A percentile compares a stretch with the other conserved stretches of the same genome.
phyloP scores from a whole-genome alignment of 768 basidiomycete genomes.

The Tremella fuciformis region DNA sequence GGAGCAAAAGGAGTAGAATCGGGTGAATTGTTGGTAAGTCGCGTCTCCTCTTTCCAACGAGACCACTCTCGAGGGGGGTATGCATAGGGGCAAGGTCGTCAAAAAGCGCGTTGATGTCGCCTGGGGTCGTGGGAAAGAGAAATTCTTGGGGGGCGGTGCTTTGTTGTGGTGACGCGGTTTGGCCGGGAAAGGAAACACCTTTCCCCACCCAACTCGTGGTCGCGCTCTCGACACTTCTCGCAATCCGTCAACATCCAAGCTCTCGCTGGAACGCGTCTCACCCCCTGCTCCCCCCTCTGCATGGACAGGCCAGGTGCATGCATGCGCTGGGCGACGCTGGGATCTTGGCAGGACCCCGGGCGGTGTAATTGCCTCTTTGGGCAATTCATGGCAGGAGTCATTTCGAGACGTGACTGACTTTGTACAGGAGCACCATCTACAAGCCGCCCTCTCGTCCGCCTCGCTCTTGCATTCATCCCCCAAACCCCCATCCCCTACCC shows the following conservation, averaged over 20 bases:
- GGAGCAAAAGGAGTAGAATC: conserved; percentile 45
- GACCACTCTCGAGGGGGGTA: conserved; percentile 30
- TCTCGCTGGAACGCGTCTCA: no score
- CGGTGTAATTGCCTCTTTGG: conserved; percentile 13
- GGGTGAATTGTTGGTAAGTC: conserved; percentile 45
- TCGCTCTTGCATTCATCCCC: conserved; percentile 49
- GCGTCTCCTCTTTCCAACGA: conserved; percentile 27
- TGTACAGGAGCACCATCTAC: conserved; percentile 54
- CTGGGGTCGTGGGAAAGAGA: background rate
- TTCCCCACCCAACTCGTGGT: no score
- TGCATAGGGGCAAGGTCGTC: conserved; percentile 6
- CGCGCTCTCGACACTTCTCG: no score
- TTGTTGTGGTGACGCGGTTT: background rate
- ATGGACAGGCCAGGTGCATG: no score
- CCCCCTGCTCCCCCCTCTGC: no score
- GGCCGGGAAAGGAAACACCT: conserved; percentile 4
- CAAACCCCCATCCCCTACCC: conserved; percentile 26
- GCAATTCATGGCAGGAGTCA: conserved; percentile 10
- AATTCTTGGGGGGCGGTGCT: background rate
- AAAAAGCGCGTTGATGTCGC: conserved; percentile 6
- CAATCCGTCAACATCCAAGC: no score
- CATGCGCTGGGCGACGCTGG: no score
- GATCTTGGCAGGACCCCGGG: no score
- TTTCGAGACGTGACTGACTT: conserved; percentile 10
- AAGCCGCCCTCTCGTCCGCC: conserved; percentile 54